Evolutionary conservation across 371 early-diverging fungal genomes (phyloP), one percentile per base, ranked within the genome.

Genomic region (Neoconidiobolus thromboides): DNA sequence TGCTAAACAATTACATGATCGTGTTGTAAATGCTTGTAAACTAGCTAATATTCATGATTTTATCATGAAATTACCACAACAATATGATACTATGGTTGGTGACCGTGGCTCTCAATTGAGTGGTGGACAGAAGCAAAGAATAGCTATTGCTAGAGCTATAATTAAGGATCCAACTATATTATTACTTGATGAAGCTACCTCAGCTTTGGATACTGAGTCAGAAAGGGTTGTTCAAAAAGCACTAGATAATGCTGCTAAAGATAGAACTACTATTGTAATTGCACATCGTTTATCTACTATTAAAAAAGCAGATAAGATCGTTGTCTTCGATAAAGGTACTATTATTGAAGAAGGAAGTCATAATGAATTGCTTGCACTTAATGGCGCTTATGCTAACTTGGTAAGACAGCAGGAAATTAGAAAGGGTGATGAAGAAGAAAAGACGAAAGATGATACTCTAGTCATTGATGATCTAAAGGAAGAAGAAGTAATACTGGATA

Each of bases 131-230:
- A 66, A 69, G 60, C 73, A 74, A 61, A 68, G 83, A 4, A 70
- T 70, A 39, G 64, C 69, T 6, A 61, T 76, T 55, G 78, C 78
- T 12, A 71, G 88, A 9, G 85, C 87, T 12, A 74, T 87, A 14
- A 62, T 85, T 48, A 77, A 80, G 49, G 65, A 82, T 57, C 86
- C 86, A 26, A 55, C 44, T 40, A 10, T 76, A 60, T 71, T 87
- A n/a, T 73, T 87, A 15, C 65, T 86, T 57, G 88, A 87, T 67
- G 89, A 91, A 66, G 85, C 91, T 2, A 89, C 91, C 1, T 74
- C 78, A 38, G 81, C 82, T 14, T 63, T 84, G 48, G 82, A 81
- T 72, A 64, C 77, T 3, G 73, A 81, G 58, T 78, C 81, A 52
- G 90, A 91, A 68, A 71, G 73, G 44, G 62, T 78, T 57, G 80